phyloP scores from a whole-genome alignment of 2,329 filamentous ascomycete genomes.

The Nothophoma quercina region DNA sequence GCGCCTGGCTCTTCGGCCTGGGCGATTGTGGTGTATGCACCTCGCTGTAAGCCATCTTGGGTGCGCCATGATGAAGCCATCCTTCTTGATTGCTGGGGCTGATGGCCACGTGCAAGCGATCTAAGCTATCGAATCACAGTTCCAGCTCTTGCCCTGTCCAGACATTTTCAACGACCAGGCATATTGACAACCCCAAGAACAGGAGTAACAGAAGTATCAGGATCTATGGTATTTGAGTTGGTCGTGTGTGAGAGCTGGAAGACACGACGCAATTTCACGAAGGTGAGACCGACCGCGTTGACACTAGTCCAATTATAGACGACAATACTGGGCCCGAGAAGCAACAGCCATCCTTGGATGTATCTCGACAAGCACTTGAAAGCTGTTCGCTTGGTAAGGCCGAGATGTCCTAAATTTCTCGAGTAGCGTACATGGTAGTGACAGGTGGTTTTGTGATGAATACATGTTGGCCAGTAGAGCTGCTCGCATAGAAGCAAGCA shows the following conservation, averaged over 20 bases:
- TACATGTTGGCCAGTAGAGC: too few species aligned
- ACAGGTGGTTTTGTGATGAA: too few species aligned
- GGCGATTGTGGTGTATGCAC: slow-evolving; percentile 43
- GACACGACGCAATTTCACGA: slow-evolving; percentile 18
- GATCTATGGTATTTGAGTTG: neutral
- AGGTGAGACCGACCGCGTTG: slow-evolving; percentile 11
- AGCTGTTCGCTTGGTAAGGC: too few species aligned
- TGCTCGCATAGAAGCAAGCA: too few species aligned
- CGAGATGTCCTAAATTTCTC: too few species aligned
- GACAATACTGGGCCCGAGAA: slow-evolving; percentile 7
- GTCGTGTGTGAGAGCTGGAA: neutral
- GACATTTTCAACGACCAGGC: neutral
- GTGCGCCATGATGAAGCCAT: slow-evolving; percentile 36
- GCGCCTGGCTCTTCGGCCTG: slow-evolving; percentile 36
- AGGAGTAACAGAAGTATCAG: neutral
- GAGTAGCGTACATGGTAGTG: too few species aligned
- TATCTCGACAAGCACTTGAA: too few species aligned
- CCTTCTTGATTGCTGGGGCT: neutral
- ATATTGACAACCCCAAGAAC: neutral
- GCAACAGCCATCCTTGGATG: neutral
- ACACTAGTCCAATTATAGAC: slow-evolving; percentile 3
- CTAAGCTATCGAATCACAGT: neutral
- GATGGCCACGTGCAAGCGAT: neutral
- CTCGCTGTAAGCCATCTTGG: slow-evolving; percentile 25
- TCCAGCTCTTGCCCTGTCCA: neutral